Evolutionary conservation across 305 asterid species (phyloP).

Genomic region (Fraxinus dipetala): DNA sequence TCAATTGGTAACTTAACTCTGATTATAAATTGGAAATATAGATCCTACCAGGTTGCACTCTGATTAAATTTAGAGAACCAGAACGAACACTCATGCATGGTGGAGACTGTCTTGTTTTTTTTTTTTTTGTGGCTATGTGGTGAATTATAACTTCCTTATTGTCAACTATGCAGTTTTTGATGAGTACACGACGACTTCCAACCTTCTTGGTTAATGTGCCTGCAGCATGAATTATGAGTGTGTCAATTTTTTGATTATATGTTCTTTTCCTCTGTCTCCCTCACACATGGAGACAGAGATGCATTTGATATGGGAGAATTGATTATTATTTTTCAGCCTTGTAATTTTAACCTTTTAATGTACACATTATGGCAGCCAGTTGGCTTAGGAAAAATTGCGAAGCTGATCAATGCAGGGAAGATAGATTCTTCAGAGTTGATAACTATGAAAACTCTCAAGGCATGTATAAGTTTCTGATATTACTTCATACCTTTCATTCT

Average conservation of each 20-base stretch:
- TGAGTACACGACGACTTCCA: neutral
- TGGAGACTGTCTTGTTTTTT: neutral
- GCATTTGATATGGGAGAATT: neutral
- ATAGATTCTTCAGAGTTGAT: constrained; percentile 95
- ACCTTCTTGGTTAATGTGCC: neutral
- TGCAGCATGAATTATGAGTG: neutral
- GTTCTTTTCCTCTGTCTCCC: neutral
- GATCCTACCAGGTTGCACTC: neutral
- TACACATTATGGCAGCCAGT: constrained; percentile 62
- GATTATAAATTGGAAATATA: too few species aligned
- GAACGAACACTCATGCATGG: neutral
- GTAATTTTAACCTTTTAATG: neutral
- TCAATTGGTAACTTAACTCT: too few species aligned
- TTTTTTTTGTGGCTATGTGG: neutral
- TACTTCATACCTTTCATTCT: neutral
- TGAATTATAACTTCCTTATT: neutral
- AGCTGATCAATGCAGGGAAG: constrained; percentile 88
- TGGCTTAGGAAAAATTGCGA: constrained; percentile 90
- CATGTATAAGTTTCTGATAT: constrained; percentile 17
- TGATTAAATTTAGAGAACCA: neutral
- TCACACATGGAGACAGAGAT: neutral
- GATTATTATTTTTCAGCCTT: too few species aligned
- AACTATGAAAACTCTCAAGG: constrained; percentile 94
- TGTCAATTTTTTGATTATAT: neutral
- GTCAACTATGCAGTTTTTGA: neutral